Evolutionary conservation across 805 yeast genomes (phyloP), one percentile per base, ranked within the genome.

Genomic region (Saccharomycopsis fibuligera): DNA sequence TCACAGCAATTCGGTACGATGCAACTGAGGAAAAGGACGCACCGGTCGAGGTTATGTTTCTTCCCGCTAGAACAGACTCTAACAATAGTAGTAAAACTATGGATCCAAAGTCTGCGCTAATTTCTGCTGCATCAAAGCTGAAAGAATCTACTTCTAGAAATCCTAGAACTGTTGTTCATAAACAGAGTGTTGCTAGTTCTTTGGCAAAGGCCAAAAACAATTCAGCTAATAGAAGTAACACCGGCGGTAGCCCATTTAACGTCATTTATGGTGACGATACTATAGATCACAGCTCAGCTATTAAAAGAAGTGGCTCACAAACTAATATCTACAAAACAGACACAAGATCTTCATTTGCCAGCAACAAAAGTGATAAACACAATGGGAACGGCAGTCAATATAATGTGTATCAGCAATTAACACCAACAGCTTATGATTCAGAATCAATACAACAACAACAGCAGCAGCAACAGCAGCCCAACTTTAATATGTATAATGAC

Each of bases 21-120:
- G 46, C 48, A 14, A 52, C 53, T n/a, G 54, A 45, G 22, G 46
- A 46, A 35, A 42, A 52, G 27, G 50, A 42, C 35, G 55, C 55
- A 3, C 55, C 55, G 6, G 49, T 49, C 6, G 55, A 52, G 24
- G 55, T 52, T 24, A 38, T 49, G 51, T 52, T 31, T 44, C 35
- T 52, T 16, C 55, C 55, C 3, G 35, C 49, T 10, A 39, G 46
- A 39, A 35, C 40, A 17, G 27, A 35, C 16, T 22, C 12, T 9
- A 16, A n/a, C 38, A 8, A 35, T 8, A 35, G 6, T 35, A 6
- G 17, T 35, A 14, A 35, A n/a, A n/a, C n/a, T n/a, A n/a, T n/a
- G n/a, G n/a, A n/a, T n/a, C n/a, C n/a, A n/a, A n/a, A n/a, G n/a
- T n/a, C n/a, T n/a, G n/a, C n/a, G n/a, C n/a, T n/a, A n/a, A n/a